A percentile compares a stretch with the other conserved stretches of the same genome.
Conservation (phyloP, 2,329 filamentous ascomycete genomes). For the Phoma sp. region DNA sequence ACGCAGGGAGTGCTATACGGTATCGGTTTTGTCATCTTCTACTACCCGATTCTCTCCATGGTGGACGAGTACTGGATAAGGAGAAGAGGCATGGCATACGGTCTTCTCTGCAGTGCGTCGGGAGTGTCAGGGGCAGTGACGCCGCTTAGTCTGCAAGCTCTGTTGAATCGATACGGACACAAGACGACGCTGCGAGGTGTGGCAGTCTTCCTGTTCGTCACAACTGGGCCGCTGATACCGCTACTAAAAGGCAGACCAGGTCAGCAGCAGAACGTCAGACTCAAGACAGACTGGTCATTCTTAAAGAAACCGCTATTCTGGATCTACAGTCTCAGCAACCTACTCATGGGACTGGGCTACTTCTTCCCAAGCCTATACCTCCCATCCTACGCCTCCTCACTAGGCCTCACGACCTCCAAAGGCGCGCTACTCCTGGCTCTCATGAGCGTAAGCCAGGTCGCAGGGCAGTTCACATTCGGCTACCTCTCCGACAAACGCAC, state of each 20-base stretch:
- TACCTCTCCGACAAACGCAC: constrained; percentile 44
- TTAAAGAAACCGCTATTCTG: constrained; percentile 30
- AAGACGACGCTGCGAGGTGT: constrained; percentile 50
- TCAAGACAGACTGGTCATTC: constrained; percentile 42
- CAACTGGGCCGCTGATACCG: constrained; percentile 41
- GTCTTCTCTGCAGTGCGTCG: constrained; percentile 52
- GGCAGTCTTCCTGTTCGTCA: constrained; percentile 40
- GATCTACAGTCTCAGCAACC: constrained; percentile 47
- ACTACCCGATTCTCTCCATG: constrained; percentile 53
- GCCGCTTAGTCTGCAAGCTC: constrained; percentile 49
- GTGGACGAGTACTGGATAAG: constrained; percentile 60
- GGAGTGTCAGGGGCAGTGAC: constrained; percentile 53
- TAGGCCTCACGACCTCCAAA: constrained; percentile 26
- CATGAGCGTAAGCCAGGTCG: constrained; percentile 42
- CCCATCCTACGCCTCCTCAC: constrained; percentile 39
- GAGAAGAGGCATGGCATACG: constrained; percentile 58
- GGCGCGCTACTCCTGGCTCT: constrained; percentile 43
- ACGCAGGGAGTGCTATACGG: constrained; percentile 50
- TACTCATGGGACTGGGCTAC: constrained; percentile 47
- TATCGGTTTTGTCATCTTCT: constrained; percentile 57
- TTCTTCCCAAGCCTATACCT: constrained; percentile 50
- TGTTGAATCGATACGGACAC: constrained; percentile 48
- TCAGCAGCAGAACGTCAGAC: constrained; percentile 26
- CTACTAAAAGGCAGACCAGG: constrained; percentile 49
- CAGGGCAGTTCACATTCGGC: constrained; percentile 46